A percentile compares a stretch with the other conserved stretches of the same genome.
phyloP scores from a whole-genome alignment of 2,329 filamentous ascomycete species.

The Paraphaeosphaeria sporulosa region DNA sequence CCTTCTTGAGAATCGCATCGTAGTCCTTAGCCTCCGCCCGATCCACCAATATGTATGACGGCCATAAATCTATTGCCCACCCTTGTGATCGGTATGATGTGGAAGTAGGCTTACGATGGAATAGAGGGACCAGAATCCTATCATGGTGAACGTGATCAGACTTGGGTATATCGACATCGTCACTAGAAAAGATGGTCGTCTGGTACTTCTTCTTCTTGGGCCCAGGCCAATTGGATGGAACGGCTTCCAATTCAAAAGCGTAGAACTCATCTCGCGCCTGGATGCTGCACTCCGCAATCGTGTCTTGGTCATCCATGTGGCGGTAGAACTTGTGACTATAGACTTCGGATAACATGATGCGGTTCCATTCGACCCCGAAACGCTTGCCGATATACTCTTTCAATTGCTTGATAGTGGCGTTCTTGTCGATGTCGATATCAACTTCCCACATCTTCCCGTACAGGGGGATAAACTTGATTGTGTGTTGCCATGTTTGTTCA shows the following conservation, averaged over 20 bases:
- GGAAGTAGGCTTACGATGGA: conserved; percentile 63
- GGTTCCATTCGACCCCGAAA: conserved; percentile 62
- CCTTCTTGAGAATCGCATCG: conserved; percentile 79
- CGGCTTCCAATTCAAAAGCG: conserved; percentile 78
- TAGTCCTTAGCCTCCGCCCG: conserved; percentile 74
- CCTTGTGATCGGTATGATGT: conserved; percentile 37
- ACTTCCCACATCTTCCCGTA: conserved; percentile 74
- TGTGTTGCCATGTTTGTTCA: conserved; percentile 79
- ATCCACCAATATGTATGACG: conserved; percentile 78
- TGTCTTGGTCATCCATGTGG: conserved; percentile 72
- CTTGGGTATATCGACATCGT: conserved; percentile 57
- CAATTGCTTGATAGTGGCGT: conserved; percentile 71
- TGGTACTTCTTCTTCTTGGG: conserved; percentile 51
- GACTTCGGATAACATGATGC: conserved; percentile 82
- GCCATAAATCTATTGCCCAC: conserved; percentile 51
- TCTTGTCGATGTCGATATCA: conserved; percentile 81
- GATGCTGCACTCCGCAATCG: conserved; percentile 76
- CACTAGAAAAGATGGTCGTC: conserved; percentile 51
- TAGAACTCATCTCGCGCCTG: conserved; percentile 67
- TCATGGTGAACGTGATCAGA: conserved; percentile 71
- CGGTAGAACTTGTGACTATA: conserved; percentile 88
- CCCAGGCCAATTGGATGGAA: conserved; percentile 78
- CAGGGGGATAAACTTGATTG: conserved; percentile 79
- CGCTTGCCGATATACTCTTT: conserved; percentile 69
- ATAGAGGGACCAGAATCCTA: conserved; percentile 73